Percentiles rank a stretch among this genome's conserved stretches.
These are phyloP conservation scores for Ogataea dorogensis DNA, from an alignment of 805 yeast species.

Conservation along the genomic window DNA sequence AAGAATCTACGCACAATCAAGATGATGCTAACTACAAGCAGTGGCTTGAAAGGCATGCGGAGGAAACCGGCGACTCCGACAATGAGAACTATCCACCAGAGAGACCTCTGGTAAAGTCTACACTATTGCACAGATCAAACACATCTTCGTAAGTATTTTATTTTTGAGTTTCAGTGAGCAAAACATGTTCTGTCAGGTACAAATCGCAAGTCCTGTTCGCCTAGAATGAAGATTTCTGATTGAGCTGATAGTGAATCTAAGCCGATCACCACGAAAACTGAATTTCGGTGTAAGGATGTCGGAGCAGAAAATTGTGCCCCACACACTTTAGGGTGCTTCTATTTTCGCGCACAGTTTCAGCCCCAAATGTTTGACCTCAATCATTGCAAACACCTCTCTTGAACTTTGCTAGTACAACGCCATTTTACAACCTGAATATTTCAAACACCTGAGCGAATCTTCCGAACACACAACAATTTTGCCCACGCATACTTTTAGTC, in stretches of 20 bases:
- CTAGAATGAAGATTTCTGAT: too few relatives aligned
- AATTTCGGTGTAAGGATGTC: slow-evolving; percentile 5
- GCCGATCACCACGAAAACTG: too few relatives aligned
- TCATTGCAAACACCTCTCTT: neutral
- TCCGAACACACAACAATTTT: neutral
- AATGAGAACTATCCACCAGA: slow-evolving; percentile 17
- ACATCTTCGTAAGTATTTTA: slow-evolving; percentile 26
- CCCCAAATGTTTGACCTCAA: neutral
- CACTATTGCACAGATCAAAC: slow-evolving; percentile 20
- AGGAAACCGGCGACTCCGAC: slow-evolving; percentile 36
- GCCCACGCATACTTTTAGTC: too few relatives aligned
- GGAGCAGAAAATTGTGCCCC: slow-evolving; percentile 8
- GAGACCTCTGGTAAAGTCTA: slow-evolving; percentile 15
- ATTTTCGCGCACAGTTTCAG: slow-evolving; percentile 5
- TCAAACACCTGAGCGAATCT: neutral
- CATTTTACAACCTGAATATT: too few relatives aligned
- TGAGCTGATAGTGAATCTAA: too few relatives aligned
- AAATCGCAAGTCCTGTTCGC: too few relatives aligned
- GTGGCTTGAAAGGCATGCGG: slow-evolving; percentile 48
- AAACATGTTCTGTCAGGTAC: too few relatives aligned
- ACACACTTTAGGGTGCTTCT: slow-evolving; percentile 1
- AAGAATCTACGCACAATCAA: slow-evolving; percentile 25
- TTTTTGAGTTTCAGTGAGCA: neutral
- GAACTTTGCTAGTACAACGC: too few relatives aligned
- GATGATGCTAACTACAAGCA: slow-evolving; percentile 45